These are phyloP conservation scores for Kodamaea suecica DNA, from an alignment of 1,139 yeast species.

Conservation along the genomic window DNA sequence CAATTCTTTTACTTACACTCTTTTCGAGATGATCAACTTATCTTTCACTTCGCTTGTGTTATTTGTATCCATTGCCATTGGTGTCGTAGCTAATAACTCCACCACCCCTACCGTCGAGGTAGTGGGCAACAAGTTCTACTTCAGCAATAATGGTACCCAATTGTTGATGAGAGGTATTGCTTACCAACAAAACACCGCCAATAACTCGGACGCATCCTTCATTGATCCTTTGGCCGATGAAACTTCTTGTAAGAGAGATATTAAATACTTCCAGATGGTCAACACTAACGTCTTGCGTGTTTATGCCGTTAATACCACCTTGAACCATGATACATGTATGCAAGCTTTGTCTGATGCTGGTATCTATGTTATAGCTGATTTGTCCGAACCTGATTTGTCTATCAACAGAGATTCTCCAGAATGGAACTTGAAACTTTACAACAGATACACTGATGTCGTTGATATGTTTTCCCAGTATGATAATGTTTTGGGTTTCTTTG, in stretches of 20 bases:
- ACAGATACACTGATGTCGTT: constrained; percentile 75
- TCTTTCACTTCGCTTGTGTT: constrained; percentile 8
- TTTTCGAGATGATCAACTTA: neutral
- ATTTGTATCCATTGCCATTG: constrained; percentile 4
- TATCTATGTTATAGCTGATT: constrained; percentile 82
- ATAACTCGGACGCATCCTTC: constrained; percentile 44
- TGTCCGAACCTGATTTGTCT: constrained; percentile 76
- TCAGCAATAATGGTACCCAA: constrained; percentile 44
- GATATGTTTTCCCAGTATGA: constrained; percentile 82
- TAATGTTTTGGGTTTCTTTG: constrained; percentile 84
- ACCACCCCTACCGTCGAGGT: constrained; percentile 37
- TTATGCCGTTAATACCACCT: constrained; percentile 73
- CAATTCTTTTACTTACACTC: neutral
- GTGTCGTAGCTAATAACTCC: constrained; percentile 8
- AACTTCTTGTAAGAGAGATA: constrained; percentile 74
- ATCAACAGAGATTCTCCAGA: constrained; percentile 73
- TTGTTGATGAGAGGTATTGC: constrained; percentile 47
- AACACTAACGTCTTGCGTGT: constrained; percentile 74
- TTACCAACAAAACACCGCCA: constrained; percentile 42
- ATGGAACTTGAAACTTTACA: constrained; percentile 65
- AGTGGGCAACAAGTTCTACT: constrained; percentile 46
- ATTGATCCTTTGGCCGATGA: constrained; percentile 74
- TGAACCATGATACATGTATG: constrained; percentile 88
- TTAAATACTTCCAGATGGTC: constrained; percentile 68
- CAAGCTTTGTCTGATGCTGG: constrained; percentile 82